Evolutionary conservation across 1,284 basidiomycete genomes (phyloP), one percentile per base, ranked within the genome.

Genomic region (Cerrena zonata): DNA sequence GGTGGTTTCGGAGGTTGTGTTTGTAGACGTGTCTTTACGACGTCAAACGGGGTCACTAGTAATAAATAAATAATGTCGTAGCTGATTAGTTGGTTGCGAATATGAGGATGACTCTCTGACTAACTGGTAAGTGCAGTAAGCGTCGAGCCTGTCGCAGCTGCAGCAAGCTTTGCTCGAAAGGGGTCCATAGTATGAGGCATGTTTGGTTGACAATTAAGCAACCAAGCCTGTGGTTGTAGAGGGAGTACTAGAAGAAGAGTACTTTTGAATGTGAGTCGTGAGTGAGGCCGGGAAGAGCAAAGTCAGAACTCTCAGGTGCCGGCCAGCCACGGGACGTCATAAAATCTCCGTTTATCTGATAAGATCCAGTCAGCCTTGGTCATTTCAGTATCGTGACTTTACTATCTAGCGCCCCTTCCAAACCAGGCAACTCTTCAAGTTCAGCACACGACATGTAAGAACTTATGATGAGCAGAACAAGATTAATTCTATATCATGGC

Each of bases 41-140:
- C 90, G 68, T 95, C 92, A 65, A 95, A 94, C 2, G 92, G 92
- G 4, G 92, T 95, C 93, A 95, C 91, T 94, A 64, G 1, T n/a
- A n/a, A n/a, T n/a, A n/a, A n/a, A n/a, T n/a, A n/a, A n/a, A n/a
- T n/a, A n/a, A n/a, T n/a, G n/a, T n/a, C n/a, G n/a, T n/a, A n/a
- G n/a, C n/a, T n/a, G n/a, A n/a, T n/a, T n/a, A n/a, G n/a, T n/a
- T n/a, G n/a, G n/a, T n/a, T n/a, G n/a, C n/a, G n/a, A n/a, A n/a
- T n/a, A n/a, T n/a, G n/a, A n/a, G n/a, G n/a, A n/a, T n/a, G n/a
- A n/a, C n/a, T n/a, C n/a, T 43, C 23, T 13, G 1, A 76, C 82
- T 50, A 59, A 90, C 89, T 94, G 7, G 89, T 89, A 42, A 94
- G 70, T 1, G 89, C 89, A 5, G 91, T 93, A 65, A 91, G 66